These are phyloP conservation scores for Serendipita sp. DNA, from an alignment of 768 basidiomycete genomes.

Conservation along the genomic window DNA sequence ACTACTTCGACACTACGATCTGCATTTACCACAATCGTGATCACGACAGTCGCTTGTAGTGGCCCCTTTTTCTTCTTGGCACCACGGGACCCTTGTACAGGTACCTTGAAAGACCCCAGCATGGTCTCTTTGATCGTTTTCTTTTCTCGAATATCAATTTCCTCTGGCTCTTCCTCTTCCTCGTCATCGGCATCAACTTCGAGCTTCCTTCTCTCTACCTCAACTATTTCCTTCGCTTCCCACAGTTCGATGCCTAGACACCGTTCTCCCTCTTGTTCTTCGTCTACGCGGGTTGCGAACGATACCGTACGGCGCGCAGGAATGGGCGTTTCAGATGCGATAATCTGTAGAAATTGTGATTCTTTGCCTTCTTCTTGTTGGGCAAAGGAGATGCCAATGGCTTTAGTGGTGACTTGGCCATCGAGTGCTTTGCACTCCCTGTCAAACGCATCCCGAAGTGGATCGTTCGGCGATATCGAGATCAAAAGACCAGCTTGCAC, in stretches of 20 bases:
- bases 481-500: constrained; percentile 52
- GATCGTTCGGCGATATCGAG: constrained; percentile 25
- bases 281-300: constrained; percentile 36
- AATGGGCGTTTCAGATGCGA: constrained; percentile 54
- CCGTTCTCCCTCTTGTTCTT: constrained; percentile 17
- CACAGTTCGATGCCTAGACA: constrained; percentile 55
- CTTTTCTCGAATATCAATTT: constrained; percentile 47
- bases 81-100: neutral
- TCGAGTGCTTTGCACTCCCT: constrained; percentile 25
- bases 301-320: constrained; percentile 46
- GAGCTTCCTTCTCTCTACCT: constrained; percentile 39
- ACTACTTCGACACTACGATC: neutral
- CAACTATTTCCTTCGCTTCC: constrained; percentile 57
- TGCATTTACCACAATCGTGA: neutral
- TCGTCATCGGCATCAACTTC: constrained; percentile 33
- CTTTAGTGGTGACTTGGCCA: constrained; percentile 41
- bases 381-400: constrained; percentile 54
- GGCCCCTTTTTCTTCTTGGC: constrained; percentile 2
- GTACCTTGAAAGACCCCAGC: constrained; percentile 22
- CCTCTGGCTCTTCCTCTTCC: constrained; percentile 36
- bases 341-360: constrained; percentile 38
- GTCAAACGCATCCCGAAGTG: constrained; percentile 35
- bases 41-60: neutral
- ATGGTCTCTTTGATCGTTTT: constrained; percentile 37
- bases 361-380: constrained; percentile 26